Base-by-base conservation (phyloP, 805 yeast genomes). In the Saccharomycopsis sp. region DNA sequence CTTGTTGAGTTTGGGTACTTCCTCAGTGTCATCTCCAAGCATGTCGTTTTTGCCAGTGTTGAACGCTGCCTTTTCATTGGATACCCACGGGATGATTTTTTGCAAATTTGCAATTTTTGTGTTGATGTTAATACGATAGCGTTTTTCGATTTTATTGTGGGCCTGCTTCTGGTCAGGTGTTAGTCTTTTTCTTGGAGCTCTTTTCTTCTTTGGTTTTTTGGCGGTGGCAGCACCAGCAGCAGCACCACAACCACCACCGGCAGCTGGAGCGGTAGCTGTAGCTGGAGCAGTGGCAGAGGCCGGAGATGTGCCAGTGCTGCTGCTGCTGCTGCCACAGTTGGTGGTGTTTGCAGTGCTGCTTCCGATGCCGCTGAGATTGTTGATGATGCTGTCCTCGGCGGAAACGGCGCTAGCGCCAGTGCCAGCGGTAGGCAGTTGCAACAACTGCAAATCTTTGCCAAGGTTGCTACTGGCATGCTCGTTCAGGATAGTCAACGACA, bases 121-220 rank as follows among this genome's bases (percentile, higher is more conserved):
- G 57, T 81, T 81, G 59, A 81, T 79, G 59, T 81, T 81, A 49
- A 79, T 79, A 58, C 87, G 66, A 59, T 81, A 81, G 48, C 80
- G 72, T 57, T 81, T 78, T 56, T 81, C 88, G 51, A 81, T 79
- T 60, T 75, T 77, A 63, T 81, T 81, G 57, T 81, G 89, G 0
- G 85, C 85, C 54, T 76, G 76, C 53, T 80, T 78, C 61, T 81
- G 87, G 52, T 71, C 69, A 4, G 68, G 67, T 6, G 81, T 74
- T 44, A 75, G 58, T 59, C 78, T 68, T 61, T 76, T 75, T 57
- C 80, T 62, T 38, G 74, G 73, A 11, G 75, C 71, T 57, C 76
- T 66, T 58, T 65, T 70, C 63, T 64, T 65, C 56, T 64, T 64
- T 33, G 59, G 58, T 47, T 62, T 61, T 16, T 20, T 37, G 4